Conservation (phyloP, 495 filamentous ascomycete species). For the Aspergillus bertholletiae region DNA sequence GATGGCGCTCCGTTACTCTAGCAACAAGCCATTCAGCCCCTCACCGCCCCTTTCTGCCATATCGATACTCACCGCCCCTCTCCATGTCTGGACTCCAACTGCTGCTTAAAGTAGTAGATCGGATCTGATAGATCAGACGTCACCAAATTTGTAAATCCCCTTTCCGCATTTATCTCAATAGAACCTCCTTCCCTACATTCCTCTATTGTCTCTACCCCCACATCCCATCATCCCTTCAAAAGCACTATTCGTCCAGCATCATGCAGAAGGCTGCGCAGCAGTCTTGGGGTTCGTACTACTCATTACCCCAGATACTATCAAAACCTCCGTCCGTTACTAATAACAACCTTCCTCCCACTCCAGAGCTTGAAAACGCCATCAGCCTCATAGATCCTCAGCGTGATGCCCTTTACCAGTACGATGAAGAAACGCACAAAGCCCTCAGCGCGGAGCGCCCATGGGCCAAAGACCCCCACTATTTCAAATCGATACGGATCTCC, state of each 20-base stretch:
- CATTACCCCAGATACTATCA: not conserved
- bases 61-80: slow-evolving; percentile 17
- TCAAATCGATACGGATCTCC: slow-evolving; percentile 89
- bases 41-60: slow-evolving; percentile 29
- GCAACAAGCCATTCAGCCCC: slow-evolving; percentile 35
- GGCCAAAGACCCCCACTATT: slow-evolving; percentile 79
- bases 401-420: slow-evolving; percentile 88
- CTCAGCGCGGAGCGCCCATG: slow-evolving; percentile 64
- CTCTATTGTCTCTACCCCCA: slow-evolving; percentile 3
- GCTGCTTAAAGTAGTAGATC: not conserved
- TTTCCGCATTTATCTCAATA: slow-evolving; percentile 6
- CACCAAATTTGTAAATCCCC: not conserved
- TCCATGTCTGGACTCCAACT: slow-evolving; percentile 3
- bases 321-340: not conserved
- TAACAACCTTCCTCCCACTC: slow-evolving; percentile 15
- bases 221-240: slow-evolving; percentile 1
- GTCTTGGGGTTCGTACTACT: slow-evolving; percentile 51
- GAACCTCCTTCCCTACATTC: slow-evolving; percentile 12
- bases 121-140: not conserved
- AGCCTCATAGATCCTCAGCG: slow-evolving; percentile 77
- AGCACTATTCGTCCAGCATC: not conserved
- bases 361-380: slow-evolving; percentile 88
- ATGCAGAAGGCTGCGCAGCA: slow-evolving; percentile 51
- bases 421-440: slow-evolving; percentile 59
- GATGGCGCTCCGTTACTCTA: slow-evolving; percentile 27